phyloP scores from a whole-genome alignment of 352 stramenopile genomes.

The Pythium folliculosum region DNA sequence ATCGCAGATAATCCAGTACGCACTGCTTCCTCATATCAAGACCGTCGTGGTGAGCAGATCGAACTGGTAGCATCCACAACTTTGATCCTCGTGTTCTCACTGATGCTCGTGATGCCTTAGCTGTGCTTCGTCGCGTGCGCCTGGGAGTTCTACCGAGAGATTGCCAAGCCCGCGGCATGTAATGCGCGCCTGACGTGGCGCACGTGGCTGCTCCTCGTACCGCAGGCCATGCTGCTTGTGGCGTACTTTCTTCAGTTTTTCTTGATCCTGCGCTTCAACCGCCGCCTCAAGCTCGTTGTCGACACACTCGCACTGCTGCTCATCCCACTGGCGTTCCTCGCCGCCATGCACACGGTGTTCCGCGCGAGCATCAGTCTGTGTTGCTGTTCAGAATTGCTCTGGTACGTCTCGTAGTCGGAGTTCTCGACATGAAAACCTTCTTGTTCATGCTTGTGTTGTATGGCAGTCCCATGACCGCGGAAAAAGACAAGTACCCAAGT shows the following conservation, averaged over 20 bases:
- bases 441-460: not conserved
- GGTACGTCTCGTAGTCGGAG: conserved; percentile 21
- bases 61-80: too few relatives aligned
- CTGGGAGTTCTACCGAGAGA: conserved; percentile 25
- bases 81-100: not conserved
- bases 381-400: conserved; percentile 39
- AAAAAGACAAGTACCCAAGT: conserved; percentile 22
- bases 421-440: not conserved
- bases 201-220: conserved; percentile 26
- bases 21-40: conserved; percentile 13
- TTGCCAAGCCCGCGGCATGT: conserved; percentile 14
- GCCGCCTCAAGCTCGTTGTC: conserved; percentile 3
- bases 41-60: conserved; percentile 14
- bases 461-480: conserved; percentile 25
- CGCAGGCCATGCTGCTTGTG: conserved; percentile 17
- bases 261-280: conserved; percentile 16
- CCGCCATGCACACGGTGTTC: conserved; percentile 30
- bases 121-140: conserved; percentile 17
- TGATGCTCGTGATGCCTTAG: conserved; percentile 16
- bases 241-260: conserved; percentile 24
- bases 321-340: conserved; percentile 19
- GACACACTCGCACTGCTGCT: conserved; percentile 3
- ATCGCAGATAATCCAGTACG: conserved; percentile 24
- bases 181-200: conserved; percentile 19
- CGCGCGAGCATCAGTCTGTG: conserved; percentile 35